Evolutionary conservation across 108 stramenopile species (phyloP), one percentile per base, ranked within the genome.

Genomic region (Conticribra weissflogii): DNA sequence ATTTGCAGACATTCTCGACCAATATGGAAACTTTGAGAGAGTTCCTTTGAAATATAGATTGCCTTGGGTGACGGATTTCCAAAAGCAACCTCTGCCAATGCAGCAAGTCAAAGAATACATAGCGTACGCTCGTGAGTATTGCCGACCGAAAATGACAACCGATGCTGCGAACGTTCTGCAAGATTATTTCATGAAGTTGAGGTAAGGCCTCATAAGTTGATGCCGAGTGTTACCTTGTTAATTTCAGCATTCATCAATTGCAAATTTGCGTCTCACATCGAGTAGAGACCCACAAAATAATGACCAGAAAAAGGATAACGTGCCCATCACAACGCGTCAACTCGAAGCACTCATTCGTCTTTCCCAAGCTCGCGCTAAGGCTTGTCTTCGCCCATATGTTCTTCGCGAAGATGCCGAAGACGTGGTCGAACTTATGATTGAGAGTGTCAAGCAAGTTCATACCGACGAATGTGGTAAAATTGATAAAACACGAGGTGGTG

Each of bases 291-390:
- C 88, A 12, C 76, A 59, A 9, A 71, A 81, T 57, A 77, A 74
- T 34, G 76, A 65, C 45, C 71, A 66, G 21, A 76, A 61, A 27
- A 69, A 69, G 19, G 91, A 95, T 54, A 83, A 84, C 24, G 89
- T 95, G 21, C 98, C 98, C n/a, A 97, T 99, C 47, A 98, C 98
- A 8, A 96, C 95, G 19, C 88, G 99, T 8, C 99, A 99, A 70
- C 83, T 99, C 44, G 98, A 99, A 82, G 92, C 92, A 14, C 69
- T 99, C 52, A 95, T 99, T 46, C 92, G 93, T 16, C 74, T 96
- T 1, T 85, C 94, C 8, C 96, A 99, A 78, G 99, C 98, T 17
- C 82, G 99, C 0, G 99, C 99, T 9, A 97, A 97, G 57, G 88
- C 97, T 23, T 97, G 97, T 52, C 83, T 98, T 27, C 74, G 98